Evolutionary conservation across 768 basidiomycete genomes (phyloP), one percentile per base, ranked within the genome.

Genomic region (Phanerochaete carnosa): DNA sequence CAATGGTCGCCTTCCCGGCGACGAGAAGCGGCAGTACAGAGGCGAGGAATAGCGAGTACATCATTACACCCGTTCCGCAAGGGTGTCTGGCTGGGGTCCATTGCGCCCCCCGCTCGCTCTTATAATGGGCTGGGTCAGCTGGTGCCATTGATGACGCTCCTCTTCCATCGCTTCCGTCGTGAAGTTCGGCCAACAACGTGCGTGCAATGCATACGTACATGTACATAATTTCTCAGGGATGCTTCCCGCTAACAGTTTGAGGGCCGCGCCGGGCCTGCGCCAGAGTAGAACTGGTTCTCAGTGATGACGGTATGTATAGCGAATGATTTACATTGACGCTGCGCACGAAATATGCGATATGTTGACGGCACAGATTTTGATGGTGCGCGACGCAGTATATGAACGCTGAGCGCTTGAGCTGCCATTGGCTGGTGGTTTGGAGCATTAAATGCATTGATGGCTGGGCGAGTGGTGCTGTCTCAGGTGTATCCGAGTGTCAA

Each of bases 401-500:
- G n/a, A n/a, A 47, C 81, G 75, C 50, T 73, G 82, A n/a, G 80
- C 64, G 46, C 69, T 70, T 0, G 87, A 87, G 71, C 80, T 82
- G 0, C 83, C 83, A 5, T 74, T 65, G 11, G 76, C 74, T 0
- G 85, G 81, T 1, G 78, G 75, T 37, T 65, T 65, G 9, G 76
- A 77, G 65, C 78, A 79, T 67, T 82, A n/a, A n/a, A n/a, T n/a
- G n/a, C n/a, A n/a, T n/a, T n/a, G n/a, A n/a, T n/a, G n/a, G n/a
- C n/a, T n/a, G n/a, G n/a, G n/a, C n/a, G n/a, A n/a, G n/a, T n/a
- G n/a, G n/a, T n/a, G n/a, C n/a, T n/a, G n/a, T n/a, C n/a, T n/a
- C n/a, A n/a, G n/a, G n/a, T n/a, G n/a, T n/a, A n/a, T 62, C 7
- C 84, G 79, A 60, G 80, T 77, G 69, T 90, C 86, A 64, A 91